phyloP scores from a whole-genome alignment of 331 rosid species.

The Pyrus hybrid region DNA sequence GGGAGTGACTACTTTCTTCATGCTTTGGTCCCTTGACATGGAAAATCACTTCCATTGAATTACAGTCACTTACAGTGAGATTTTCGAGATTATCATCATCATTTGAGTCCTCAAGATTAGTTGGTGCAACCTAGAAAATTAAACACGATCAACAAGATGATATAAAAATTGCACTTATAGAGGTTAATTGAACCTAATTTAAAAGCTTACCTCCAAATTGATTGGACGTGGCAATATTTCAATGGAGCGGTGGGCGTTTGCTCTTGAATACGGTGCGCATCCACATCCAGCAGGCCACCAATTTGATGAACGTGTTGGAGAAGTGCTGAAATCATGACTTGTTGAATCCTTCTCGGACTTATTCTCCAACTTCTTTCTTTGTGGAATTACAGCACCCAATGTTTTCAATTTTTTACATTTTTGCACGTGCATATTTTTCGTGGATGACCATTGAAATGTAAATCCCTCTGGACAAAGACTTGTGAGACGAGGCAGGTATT shows the following conservation, averaged over 20 bases:
- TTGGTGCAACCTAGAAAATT: neutral
- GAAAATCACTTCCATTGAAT: neutral
- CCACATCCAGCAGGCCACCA: neutral
- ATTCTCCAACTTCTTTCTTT: neutral
- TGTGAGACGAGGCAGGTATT: rapidly evolving
- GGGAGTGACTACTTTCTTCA: neutral
- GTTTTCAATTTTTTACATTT: neutral
- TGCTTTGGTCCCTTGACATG: neutral
- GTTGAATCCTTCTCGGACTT: neutral
- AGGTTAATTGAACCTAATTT: no score
- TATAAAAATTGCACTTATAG: no score
- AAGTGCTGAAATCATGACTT: neutral
- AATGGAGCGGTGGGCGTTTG: no score
- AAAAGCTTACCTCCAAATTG: no score
- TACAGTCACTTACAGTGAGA: rapidly evolving
- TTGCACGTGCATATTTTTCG: rapidly evolving
- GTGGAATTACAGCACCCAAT: neutral
- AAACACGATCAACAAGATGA: neutral
- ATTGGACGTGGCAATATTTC: neutral
- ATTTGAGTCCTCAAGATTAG: neutral
- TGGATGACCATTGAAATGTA: neutral
- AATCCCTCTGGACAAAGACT: neutral
- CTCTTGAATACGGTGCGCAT: neutral
- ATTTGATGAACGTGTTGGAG: neutral
- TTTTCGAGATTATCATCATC: neutral